Conservation (phyloP, 768 basidiomycete genomes). For the Podaxis sp. region DNA sequence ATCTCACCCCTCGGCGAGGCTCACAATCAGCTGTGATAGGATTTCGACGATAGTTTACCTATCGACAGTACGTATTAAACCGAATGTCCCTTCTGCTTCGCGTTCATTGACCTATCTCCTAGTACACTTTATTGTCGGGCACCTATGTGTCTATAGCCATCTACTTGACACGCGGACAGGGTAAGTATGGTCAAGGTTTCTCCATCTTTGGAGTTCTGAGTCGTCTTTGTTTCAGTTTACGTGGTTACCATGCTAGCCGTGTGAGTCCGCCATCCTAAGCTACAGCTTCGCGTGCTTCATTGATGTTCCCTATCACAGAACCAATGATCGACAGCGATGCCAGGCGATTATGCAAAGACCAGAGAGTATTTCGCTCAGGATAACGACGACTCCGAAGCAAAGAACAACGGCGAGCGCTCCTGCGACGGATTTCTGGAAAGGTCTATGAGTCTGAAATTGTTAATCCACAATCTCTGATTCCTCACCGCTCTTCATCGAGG, state of each 20-base stretch:
- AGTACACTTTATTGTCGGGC: neutral
- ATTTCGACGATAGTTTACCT: slow-evolving; percentile 1
- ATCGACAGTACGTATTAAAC: neutral
- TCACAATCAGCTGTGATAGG: neutral
- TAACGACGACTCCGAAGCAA: neutral
- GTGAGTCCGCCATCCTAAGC: neutral
- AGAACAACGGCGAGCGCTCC: neutral
- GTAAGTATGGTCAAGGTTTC: neutral
- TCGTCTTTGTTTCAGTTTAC: neutral
- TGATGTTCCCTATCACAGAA: neutral
- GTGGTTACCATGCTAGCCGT: neutral
- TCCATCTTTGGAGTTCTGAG: neutral
- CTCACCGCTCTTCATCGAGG: no score
- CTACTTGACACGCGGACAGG: neutral
- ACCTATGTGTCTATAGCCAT: neutral
- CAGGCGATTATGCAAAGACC: neutral
- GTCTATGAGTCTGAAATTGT: no score
- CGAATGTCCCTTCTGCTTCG: neutral
- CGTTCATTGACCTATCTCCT: neutral
- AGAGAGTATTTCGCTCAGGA: neutral
- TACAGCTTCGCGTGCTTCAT: neutral
- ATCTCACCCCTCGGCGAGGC: neutral
- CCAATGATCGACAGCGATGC: neutral
- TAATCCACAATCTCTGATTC: no score
- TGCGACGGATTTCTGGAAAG: neutral